Percentiles rank a stretch among this genome's conserved stretches.
phyloP scores from a whole-genome alignment of 148 eudicot genomes.

The Vaccinium myrtillus region DNA sequence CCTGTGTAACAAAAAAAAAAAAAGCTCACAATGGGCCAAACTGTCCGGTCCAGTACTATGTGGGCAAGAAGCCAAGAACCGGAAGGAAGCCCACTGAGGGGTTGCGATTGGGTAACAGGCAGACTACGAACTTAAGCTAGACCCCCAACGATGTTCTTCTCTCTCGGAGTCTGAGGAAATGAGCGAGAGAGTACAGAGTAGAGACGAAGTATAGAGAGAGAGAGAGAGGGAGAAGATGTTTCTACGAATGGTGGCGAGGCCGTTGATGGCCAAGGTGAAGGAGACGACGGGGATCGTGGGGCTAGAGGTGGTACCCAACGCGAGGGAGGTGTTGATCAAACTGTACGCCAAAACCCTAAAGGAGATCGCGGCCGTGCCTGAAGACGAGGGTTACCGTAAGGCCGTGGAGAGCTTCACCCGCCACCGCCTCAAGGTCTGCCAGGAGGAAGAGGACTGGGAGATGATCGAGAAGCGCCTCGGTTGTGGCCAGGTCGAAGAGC shows the following conservation, averaged over 20 bases:
- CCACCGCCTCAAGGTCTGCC: slow-evolving; percentile 75
- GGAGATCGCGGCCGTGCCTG: slow-evolving; percentile 84
- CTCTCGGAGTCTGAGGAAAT: neutral
- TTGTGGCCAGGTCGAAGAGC: slow-evolving; percentile 92
- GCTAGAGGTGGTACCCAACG: slow-evolving; percentile 84
- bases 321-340: slow-evolving; percentile 69
- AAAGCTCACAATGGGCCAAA: too few relatives aligned
- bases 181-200: neutral
- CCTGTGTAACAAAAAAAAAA: too few relatives aligned
- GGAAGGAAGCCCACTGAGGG: neutral
- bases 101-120: neutral
- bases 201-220: neutral
- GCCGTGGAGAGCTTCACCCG: slow-evolving; percentile 94
- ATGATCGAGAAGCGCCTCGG: slow-evolving; percentile 69
- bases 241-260: slow-evolving; percentile 68
- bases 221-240: slow-evolving; percentile 46
- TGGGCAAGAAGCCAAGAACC: too few relatives aligned
- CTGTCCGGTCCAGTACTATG: too few relatives aligned
- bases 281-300: slow-evolving; percentile 97
- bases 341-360: slow-evolving; percentile 80
- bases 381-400: slow-evolving; percentile 84
- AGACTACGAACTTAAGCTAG: neutral
- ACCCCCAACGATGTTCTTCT: neutral
- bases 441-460: slow-evolving; percentile 80
- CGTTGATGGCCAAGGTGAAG: slow-evolving; percentile 81